phyloP scores from a whole-genome alignment of 2,329 filamentous ascomycete genomes.

The Phyllosticta citrichinensis region DNA sequence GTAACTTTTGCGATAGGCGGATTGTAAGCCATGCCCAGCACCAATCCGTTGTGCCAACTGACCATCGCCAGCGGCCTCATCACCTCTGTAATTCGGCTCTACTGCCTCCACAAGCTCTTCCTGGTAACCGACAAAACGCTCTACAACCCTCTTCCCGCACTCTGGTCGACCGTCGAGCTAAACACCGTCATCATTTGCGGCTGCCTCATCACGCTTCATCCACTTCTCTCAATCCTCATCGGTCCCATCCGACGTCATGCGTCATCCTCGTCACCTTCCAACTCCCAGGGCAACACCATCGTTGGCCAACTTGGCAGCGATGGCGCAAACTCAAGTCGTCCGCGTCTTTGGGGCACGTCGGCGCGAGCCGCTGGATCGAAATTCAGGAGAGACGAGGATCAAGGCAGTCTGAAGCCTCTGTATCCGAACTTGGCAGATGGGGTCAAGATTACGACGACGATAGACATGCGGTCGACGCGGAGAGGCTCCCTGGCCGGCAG shows the following conservation, averaged over 20 bases:
- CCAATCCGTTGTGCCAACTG: background rate
- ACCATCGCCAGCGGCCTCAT: constrained; percentile 14
- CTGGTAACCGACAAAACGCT: constrained; percentile 19
- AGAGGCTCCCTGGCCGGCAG: background rate
- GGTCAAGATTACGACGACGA: background rate
- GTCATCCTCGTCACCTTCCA: background rate
- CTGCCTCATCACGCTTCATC: constrained; percentile 21
- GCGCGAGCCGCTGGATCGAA: background rate
- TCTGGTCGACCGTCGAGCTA: constrained; percentile 22
- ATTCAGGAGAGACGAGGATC: background rate
- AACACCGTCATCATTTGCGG: constrained; percentile 23
- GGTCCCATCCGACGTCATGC: background rate
- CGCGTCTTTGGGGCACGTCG: background rate
- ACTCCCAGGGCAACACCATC: background rate
- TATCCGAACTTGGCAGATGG: background rate
- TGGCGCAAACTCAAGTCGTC: background rate
- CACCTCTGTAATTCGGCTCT: constrained; percentile 16
- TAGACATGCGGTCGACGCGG: background rate
- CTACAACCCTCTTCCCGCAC: constrained; percentile 20
- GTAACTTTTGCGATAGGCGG: constrained; percentile 23
- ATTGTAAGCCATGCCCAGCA: constrained; percentile 17
- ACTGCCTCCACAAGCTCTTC: constrained; percentile 17
- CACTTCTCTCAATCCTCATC: constrained; percentile 15
- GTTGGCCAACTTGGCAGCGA: background rate
- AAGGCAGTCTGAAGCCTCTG: background rate